Evolutionary conservation across 805 yeast species (phyloP), one percentile per base, ranked within the genome.

Genomic region (Wickerhamomyces chambardii): DNA sequence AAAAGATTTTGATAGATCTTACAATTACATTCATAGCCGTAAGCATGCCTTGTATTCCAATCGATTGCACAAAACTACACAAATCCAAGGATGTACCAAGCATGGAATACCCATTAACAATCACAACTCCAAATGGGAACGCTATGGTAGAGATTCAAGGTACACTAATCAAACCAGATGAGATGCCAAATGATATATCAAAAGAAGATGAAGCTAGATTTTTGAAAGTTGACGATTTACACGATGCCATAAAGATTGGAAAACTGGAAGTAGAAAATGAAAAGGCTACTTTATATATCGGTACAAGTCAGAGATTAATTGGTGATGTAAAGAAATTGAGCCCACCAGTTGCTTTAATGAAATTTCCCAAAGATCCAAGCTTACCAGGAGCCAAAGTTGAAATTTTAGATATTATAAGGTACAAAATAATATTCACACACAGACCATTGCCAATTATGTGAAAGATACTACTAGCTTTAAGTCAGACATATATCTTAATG

Each of bases 371-470:
- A 1, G 41, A 39, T 6, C 19, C 25, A 16, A 42, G 45, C 16
- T 40, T 41, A 5, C 41, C 43, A 2, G 52, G 52, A 9, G 53
- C 56, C 3, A 44, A 53, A 3, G 68, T 80, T 5, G 60, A 73
- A 41, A 56, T 82, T 44, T 56, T 77, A 9, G 90, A 82, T 50
- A 57, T 84, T 2, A 65, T 84, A 4, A 58, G 58, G 24, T 66
- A 70, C 41, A 80, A 78, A 48, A 55, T 82, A 15, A 64, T 78
- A 8, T 84, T 84, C 50, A 71, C 65, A 33, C 71, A 73, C 28
- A 64, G 94, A 42, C 92, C 94, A 0, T 59, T 84, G 34, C 94
- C 94, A 5, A 76, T 82, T 33, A 81, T 82, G 89, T 80, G 51
- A 62, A 15, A 16, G 7, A 19, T 21, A 10, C 7, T 21, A 21